Conservation (phyloP, 208 protist genomes). For the Perkinsela sp. region DNA sequence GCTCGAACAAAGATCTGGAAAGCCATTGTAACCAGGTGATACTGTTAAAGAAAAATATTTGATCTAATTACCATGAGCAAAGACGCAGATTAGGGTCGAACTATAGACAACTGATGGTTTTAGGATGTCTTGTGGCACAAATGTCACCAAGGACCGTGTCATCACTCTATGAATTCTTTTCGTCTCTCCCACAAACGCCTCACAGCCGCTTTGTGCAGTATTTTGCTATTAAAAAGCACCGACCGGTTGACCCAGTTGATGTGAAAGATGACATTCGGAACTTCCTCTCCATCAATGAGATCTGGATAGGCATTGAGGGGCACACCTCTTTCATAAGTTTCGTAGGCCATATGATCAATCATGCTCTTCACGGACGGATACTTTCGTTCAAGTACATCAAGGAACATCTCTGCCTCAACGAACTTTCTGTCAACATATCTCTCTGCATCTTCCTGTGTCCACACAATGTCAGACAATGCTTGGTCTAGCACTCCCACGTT, state of each 20-base stretch:
- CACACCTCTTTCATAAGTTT: background rate
- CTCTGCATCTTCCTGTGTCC: background rate
- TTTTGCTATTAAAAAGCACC: background rate
- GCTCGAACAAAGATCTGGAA: constrained; percentile 85
- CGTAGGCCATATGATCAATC: background rate
- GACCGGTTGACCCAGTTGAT: background rate
- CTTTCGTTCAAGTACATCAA: background rate
- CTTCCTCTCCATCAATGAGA: background rate
- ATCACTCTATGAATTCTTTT: too few relatives aligned
- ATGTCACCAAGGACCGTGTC: too few relatives aligned
- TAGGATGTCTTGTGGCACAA: too few relatives aligned
- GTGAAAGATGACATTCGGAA: background rate
- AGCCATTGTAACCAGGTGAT: background rate
- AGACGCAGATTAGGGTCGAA: too few relatives aligned
- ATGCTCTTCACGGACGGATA: background rate
- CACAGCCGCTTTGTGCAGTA: background rate
- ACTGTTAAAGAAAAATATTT: too few relatives aligned
- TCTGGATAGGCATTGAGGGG: background rate
- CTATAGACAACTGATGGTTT: too few relatives aligned
- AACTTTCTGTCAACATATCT: background rate
- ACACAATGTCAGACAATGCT: background rate
- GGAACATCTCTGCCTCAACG: background rate
- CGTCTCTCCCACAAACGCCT: background rate
- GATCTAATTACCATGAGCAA: too few relatives aligned
- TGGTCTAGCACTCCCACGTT: background rate